Percentiles rank a stretch among this genome's conserved stretches.
phyloP scores from a whole-genome alignment of 1,284 basidiomycete species.

The Tetrapyrgos nigripes region DNA sequence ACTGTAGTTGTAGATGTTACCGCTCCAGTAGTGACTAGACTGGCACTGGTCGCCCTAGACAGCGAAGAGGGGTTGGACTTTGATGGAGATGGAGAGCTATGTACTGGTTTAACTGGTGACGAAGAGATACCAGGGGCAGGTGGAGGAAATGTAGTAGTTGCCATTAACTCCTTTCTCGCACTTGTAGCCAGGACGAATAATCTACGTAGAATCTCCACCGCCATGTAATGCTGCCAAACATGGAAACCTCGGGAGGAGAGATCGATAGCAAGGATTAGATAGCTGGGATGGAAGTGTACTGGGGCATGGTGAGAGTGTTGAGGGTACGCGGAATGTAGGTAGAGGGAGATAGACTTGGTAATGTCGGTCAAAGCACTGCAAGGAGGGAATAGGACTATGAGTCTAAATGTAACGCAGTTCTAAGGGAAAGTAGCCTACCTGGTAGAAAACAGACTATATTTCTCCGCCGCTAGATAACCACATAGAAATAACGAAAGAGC shows the following conservation, averaged over 20 bases:
- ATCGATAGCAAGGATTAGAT: conserved; percentile 85
- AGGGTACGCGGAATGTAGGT: conserved; percentile 83
- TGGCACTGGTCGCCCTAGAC: too few relatives aligned
- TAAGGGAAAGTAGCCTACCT: conserved; percentile 52
- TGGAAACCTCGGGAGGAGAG: conserved; percentile 90
- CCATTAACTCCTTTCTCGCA: conserved; percentile 71
- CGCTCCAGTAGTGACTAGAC: too few relatives aligned
- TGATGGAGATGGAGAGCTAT: too few relatives aligned
- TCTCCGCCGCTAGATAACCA: conserved; percentile 84
- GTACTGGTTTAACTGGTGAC: too few relatives aligned
- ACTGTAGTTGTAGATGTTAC: conserved; percentile 68
- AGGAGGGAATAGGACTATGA: neutral
- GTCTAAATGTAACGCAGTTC: neutral
- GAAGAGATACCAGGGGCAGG: too few relatives aligned
- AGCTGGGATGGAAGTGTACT: conserved; percentile 57
- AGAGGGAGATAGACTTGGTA: conserved; percentile 81
- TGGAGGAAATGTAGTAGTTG: too few relatives aligned
- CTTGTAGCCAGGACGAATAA: conserved; percentile 85
- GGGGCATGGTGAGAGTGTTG: too few relatives aligned
- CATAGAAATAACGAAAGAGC: conserved; percentile 81
- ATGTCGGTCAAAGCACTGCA: conserved; percentile 84
- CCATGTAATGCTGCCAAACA: conserved; percentile 93
- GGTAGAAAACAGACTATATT: conserved; percentile 78
- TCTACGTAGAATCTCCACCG: conserved; percentile 87
- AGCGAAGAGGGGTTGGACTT: too few relatives aligned